Conservation (phyloP, 805 yeast species). For the Monosporozyma servazzii region DNA sequence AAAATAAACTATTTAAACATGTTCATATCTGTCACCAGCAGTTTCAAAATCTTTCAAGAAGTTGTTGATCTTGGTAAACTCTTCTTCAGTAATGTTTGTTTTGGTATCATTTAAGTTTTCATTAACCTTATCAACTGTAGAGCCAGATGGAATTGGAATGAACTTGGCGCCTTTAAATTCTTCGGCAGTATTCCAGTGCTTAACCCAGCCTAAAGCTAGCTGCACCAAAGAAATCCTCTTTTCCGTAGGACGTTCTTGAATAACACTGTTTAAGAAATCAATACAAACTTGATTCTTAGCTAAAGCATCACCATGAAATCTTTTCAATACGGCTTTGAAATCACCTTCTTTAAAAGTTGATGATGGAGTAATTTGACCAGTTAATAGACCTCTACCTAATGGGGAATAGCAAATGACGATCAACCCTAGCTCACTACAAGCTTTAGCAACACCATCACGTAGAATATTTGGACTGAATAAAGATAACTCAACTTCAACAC, state of each 20-base stretch:
- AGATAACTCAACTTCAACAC: conserved; percentile 75
- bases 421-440: conserved; percentile 47
- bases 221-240: conserved; percentile 49
- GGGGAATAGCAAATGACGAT: conserved; percentile 80
- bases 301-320: conserved; percentile 51
- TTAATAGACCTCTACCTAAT: conserved; percentile 66
- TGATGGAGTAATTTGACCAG: conserved; percentile 45
- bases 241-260: conserved; percentile 44
- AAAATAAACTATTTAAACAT: too few relatives aligned
- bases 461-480: conserved; percentile 56
- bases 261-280: conserved; percentile 37
- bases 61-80: conserved; percentile 43
- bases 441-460: conserved; percentile 52
- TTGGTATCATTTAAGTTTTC: conserved; percentile 43
- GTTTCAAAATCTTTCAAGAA: conserved; percentile 37
- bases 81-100: conserved; percentile 44
- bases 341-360: conserved; percentile 45
- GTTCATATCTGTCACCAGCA: conserved; percentile 46
- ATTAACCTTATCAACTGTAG: conserved; percentile 47
- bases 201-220: conserved; percentile 59
- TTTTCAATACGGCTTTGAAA: conserved; percentile 41
- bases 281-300: conserved; percentile 44
- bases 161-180: conserved; percentile 39
- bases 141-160: conserved; percentile 76
- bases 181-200: conserved; percentile 31